These are phyloP conservation scores for Pholiota adiposa DNA, from an alignment of 1,284 basidiomycete species.

Conservation along the genomic window DNA sequence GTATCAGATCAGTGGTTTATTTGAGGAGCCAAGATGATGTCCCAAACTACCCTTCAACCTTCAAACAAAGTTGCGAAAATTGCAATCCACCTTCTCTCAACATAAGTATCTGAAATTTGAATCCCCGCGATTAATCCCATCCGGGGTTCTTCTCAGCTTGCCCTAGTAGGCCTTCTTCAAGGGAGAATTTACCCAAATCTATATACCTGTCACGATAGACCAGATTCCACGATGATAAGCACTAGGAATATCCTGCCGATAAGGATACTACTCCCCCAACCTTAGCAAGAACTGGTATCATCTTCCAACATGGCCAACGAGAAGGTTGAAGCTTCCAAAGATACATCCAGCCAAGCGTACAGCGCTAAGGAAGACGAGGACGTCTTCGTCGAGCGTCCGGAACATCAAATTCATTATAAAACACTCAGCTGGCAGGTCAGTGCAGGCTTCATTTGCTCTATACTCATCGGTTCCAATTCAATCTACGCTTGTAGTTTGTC, in stretches of 20 bases:
- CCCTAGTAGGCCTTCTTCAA: neutral
- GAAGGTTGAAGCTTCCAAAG: constrained; percentile 1
- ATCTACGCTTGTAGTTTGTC: constrained; percentile 1
- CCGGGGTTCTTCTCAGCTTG: neutral
- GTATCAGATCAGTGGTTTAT: no score
- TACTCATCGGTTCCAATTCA: neutral
- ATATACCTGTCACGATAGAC: neutral
- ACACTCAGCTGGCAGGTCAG: constrained; percentile 14
- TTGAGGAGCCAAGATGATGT: no score
- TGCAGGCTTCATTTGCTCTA: neutral
- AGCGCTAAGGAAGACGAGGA: constrained; percentile 4
- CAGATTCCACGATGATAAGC: neutral
- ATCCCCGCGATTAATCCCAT: neutral
- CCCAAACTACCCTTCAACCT: no score
- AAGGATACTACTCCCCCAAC: neutral
- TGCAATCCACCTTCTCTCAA: no score
- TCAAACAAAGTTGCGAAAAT: no score
- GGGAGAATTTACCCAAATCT: neutral
- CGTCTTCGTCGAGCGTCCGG: constrained; percentile 7
- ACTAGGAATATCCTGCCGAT: neutral
- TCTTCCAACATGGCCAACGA: neutral
- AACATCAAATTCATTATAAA: constrained; percentile 13
- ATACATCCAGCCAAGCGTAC: neutral
- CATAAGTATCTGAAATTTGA: no score
- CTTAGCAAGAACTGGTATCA: neutral